Conservation (phyloP, 2,329 filamentous ascomycete species). For the Phaeoacremonium minimum region DNA sequence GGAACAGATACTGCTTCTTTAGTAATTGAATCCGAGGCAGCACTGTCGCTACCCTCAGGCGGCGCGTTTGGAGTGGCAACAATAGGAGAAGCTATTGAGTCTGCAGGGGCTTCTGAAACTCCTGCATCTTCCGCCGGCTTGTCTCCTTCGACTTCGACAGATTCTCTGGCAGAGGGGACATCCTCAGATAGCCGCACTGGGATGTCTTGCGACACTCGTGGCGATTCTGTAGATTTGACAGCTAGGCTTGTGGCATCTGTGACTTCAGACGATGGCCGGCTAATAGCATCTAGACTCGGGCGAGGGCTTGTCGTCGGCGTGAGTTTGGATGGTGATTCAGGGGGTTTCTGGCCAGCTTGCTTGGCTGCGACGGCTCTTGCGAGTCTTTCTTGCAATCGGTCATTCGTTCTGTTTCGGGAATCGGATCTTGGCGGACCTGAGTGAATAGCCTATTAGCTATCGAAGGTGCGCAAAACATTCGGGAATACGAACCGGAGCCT, state of each 20-base stretch:
- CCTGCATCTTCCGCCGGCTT: no score
- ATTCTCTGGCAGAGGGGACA: no score
- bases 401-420: slow-evolving; percentile 61
- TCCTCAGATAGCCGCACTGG: slow-evolving; percentile 9
- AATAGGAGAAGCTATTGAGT: no score
- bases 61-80: no score
- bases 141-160: no score
- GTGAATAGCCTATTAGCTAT: no score
- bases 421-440: slow-evolving; percentile 58
- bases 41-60: no score
- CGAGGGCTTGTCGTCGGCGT: slow-evolving; percentile 34
- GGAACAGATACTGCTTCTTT: no score
- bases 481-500: slow-evolving; percentile 21
- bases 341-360: slow-evolving; percentile 36
- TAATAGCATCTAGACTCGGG: slow-evolving; percentile 31
- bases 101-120: no score
- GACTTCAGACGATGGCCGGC: slow-evolving; percentile 9
- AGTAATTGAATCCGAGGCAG: no score
- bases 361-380: slow-evolving; percentile 82
- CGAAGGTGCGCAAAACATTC: no score
- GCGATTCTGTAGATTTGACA: neutral
- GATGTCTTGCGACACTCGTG: no score
- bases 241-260: neutral
- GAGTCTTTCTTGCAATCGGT: slow-evolving; percentile 82
- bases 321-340: slow-evolving; percentile 36